Percentiles rank a stretch among this genome's conserved stretches.
Evolutionary conservation across 768 basidiomycete genomes (phyloP).

Genomic region (Mycena filopes): DNA sequence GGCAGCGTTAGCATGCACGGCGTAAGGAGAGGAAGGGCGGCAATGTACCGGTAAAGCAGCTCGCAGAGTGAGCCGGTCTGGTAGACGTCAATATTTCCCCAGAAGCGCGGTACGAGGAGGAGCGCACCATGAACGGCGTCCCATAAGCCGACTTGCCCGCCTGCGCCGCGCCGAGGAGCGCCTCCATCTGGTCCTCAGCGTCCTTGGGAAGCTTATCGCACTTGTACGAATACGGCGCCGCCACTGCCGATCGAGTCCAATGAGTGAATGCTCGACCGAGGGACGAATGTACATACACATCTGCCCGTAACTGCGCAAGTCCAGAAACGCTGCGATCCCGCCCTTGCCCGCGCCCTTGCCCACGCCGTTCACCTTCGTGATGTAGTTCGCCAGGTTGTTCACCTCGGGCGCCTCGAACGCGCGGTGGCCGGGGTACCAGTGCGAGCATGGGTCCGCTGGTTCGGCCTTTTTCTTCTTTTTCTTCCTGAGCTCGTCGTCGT

Average conservation of each 20-base stretch:
- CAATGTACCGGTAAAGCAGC: constrained; percentile 55
- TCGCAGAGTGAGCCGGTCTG: constrained; percentile 60
- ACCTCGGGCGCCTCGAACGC: constrained; percentile 84
- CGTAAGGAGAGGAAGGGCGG: constrained; percentile 19
- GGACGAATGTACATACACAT: constrained; percentile 64
- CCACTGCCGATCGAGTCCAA: constrained; percentile 55
- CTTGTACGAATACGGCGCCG: constrained; percentile 77
- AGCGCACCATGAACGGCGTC: constrained; percentile 58
- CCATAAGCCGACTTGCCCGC: constrained; percentile 68
- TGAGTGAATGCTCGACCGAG: neutral
- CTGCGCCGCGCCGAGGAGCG: constrained; percentile 70
- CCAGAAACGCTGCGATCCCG: constrained; percentile 69
- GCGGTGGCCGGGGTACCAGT: constrained; percentile 79
- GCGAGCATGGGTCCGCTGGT: constrained; percentile 69
- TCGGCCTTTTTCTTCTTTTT: constrained; percentile 37
- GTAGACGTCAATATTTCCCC: neutral
- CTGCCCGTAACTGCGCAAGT: constrained; percentile 86
- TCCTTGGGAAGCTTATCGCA: constrained; percentile 60
- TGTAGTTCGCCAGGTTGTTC: constrained; percentile 77
- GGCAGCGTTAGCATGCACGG: constrained; percentile 9
- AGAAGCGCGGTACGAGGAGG: neutral
- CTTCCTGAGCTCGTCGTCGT: constrained; percentile 24
- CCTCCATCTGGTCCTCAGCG: constrained; percentile 81
- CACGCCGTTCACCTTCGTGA: constrained; percentile 51
- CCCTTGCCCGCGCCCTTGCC: constrained; percentile 29